Conservation (phyloP, 2,329 filamentous ascomycete species). For the Colletotrichum higginsianum region DNA sequence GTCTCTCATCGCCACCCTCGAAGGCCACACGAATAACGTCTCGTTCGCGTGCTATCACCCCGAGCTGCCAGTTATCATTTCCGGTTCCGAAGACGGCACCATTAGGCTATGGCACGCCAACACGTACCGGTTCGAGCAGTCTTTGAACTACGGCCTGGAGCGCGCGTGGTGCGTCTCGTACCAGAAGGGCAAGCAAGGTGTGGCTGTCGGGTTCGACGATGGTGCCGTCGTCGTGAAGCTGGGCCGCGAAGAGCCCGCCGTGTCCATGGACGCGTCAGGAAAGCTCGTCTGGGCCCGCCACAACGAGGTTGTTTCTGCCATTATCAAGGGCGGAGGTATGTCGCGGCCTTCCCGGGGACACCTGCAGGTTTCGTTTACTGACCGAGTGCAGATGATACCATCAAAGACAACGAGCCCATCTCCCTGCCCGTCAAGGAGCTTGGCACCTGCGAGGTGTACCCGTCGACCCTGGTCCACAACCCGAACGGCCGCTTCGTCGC, state of each 20-base stretch:
- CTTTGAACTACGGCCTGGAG: constrained; percentile 94
- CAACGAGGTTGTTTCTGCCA: constrained; percentile 93
- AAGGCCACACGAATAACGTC: constrained; percentile 98
- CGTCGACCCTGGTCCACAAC: constrained; percentile 94
- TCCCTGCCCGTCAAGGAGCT: constrained; percentile 93
- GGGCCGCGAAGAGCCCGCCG: constrained; percentile 95
- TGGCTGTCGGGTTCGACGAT: constrained; percentile 97
- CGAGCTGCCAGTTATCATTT: constrained; percentile 96
- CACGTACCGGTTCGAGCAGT: constrained; percentile 96
- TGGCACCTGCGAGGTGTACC: constrained; percentile 96
- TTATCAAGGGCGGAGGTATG: constrained; percentile 88
- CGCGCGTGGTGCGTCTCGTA: constrained; percentile 98
- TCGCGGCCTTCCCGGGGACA: constrained; percentile 29
- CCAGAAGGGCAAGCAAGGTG: constrained; percentile 92
- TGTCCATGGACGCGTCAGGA: constrained; percentile 96
- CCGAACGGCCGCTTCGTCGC: constrained; percentile 90
- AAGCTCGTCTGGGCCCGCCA: constrained; percentile 97
- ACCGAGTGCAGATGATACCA: constrained; percentile 72
- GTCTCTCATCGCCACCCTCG: constrained; percentile 93
- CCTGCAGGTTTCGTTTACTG: constrained; percentile 43
- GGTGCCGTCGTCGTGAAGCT: constrained; percentile 98
- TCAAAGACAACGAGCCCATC: constrained; percentile 93
- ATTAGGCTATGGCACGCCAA: constrained; percentile 99
- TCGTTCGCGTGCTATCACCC: constrained; percentile 99
- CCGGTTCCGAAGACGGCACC: constrained; percentile 96